Evolutionary conservation across 2,329 filamentous ascomycete species (phyloP).

Genomic region (Verticillium dahliae): DNA sequence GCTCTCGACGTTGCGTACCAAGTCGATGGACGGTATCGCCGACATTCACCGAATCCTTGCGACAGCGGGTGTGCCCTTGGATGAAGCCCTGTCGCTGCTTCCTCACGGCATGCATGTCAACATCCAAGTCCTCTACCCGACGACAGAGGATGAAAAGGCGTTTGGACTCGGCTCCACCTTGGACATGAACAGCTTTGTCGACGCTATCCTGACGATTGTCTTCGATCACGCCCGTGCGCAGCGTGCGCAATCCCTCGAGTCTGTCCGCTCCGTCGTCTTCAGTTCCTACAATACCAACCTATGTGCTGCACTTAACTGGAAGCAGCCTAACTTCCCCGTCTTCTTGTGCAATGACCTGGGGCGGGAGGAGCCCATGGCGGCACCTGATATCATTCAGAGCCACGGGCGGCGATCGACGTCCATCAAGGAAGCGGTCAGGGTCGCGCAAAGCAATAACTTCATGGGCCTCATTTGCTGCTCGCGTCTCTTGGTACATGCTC

Average conservation of each 20-base stretch:
- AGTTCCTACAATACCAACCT: slow-evolving; percentile 86
- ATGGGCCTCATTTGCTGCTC: slow-evolving; percentile 95
- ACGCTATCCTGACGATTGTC: slow-evolving; percentile 75
- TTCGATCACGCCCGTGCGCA: slow-evolving; percentile 81
- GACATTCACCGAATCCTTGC: slow-evolving; percentile 67
- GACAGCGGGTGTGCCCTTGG: slow-evolving; percentile 70
- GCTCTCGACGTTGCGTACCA: slow-evolving; percentile 33
- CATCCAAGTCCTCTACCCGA: slow-evolving; percentile 86
- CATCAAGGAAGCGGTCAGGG: slow-evolving; percentile 89
- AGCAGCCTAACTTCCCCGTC: slow-evolving; percentile 96
- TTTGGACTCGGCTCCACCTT: slow-evolving; percentile 66
- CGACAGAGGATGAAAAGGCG: slow-evolving; percentile 61
- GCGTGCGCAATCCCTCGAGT: slow-evolving; percentile 58
- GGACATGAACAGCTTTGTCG: slow-evolving; percentile 82
- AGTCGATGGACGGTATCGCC: slow-evolving; percentile 49
- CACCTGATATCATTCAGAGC: slow-evolving; percentile 31
- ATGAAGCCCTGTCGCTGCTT: slow-evolving; percentile 68
- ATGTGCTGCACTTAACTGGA: slow-evolving; percentile 96
- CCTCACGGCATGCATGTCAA: slow-evolving; percentile 81
- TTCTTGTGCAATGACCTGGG: slow-evolving; percentile 93
- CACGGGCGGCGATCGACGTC: slow-evolving; percentile 72
- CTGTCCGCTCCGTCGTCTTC: slow-evolving; percentile 83
- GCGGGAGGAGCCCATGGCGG: slow-evolving; percentile 40
- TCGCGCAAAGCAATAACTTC: slow-evolving; percentile 93
- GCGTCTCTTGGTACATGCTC: slow-evolving; percentile 65